A percentile compares a stretch with the other conserved stretches of the same genome.
These are phyloP conservation scores for Colletotrichum karsti DNA, from an alignment of 2,329 filamentous ascomycete species.

Conservation along the genomic window DNA sequence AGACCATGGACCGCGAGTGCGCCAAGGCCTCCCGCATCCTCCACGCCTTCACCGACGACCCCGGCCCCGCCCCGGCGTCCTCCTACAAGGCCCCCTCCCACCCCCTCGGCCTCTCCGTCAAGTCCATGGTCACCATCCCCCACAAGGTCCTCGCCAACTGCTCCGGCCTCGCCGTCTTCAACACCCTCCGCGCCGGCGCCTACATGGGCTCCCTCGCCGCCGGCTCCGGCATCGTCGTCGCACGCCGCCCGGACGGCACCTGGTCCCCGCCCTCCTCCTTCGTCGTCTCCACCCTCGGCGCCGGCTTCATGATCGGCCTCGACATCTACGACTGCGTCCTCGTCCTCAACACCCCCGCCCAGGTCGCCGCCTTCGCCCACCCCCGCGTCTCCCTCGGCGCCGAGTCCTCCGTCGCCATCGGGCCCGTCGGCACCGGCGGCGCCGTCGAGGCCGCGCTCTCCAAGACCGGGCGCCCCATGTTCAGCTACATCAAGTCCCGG, in stretches of 20 bases:
- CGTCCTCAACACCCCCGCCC: conserved; percentile 75
- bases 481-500: conserved; percentile 83
- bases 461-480: conserved; percentile 66
- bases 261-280: conserved; percentile 82
- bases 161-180: conserved; percentile 70
- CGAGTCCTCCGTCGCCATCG: conserved; percentile 73
- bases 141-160: conserved; percentile 60
- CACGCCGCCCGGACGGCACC: conserved; percentile 62
- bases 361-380: conserved; percentile 73
- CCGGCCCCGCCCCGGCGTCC: conserved; percentile 29
- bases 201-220: conserved; percentile 64
- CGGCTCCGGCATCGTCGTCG: conserved; percentile 67
- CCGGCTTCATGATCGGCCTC: conserved; percentile 76
- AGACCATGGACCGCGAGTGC: conserved; percentile 76
- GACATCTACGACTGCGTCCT: conserved; percentile 83
- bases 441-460: conserved; percentile 53
- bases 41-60: conserved; percentile 72
- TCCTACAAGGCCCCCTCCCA: conserved; percentile 36
- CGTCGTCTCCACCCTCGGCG: conserved; percentile 73
- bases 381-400: conserved; percentile 74
- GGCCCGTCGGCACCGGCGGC: conserved; percentile 67
- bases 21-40: conserved; percentile 81
- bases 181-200: conserved; percentile 67
- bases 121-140: conserved; percentile 47
- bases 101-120: conserved; percentile 40